Conservation (phyloP, 257 asterid genomes). For the Datura wrightii region DNA sequence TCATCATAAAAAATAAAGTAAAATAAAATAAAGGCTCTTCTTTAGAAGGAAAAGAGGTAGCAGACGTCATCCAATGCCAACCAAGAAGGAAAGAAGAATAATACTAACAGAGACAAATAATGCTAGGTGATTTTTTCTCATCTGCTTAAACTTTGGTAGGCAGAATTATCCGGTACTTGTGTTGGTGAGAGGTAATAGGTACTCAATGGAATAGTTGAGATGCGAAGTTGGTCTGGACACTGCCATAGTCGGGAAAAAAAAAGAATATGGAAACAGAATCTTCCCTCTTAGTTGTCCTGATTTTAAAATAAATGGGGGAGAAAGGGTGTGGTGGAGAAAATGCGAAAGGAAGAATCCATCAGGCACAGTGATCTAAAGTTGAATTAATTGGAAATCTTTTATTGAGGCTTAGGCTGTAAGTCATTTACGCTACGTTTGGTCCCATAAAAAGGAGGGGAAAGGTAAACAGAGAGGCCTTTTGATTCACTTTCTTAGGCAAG, state of each 20-base stretch:
- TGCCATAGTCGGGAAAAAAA: background rate
- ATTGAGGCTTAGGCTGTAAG: background rate
- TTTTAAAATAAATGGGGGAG: background rate
- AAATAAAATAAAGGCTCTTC: background rate
- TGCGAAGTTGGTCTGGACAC: background rate
- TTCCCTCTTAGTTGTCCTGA: constrained; percentile 8
- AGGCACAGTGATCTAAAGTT: background rate
- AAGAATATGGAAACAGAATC: background rate
- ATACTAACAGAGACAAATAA: background rate
- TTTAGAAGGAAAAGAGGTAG: background rate
- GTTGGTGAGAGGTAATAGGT: background rate
- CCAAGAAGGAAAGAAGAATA: background rate
- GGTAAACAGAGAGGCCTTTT: background rate
- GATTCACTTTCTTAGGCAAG: background rate
- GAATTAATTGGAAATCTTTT: background rate
- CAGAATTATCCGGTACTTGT: background rate
- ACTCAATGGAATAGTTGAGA: background rate
- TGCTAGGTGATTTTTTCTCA: background rate
- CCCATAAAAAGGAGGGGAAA: background rate
- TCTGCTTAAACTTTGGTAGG: background rate
- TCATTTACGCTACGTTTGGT: background rate
- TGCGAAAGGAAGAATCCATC: background rate
- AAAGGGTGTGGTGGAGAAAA: background rate
- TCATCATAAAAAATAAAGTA: background rate
- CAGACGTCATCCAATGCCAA: background rate